A percentile compares a stretch with the other conserved stretches of the same genome.
Evolutionary conservation across 129 eudicot species (phyloP).

Genomic region (Deinandra increscens): DNA sequence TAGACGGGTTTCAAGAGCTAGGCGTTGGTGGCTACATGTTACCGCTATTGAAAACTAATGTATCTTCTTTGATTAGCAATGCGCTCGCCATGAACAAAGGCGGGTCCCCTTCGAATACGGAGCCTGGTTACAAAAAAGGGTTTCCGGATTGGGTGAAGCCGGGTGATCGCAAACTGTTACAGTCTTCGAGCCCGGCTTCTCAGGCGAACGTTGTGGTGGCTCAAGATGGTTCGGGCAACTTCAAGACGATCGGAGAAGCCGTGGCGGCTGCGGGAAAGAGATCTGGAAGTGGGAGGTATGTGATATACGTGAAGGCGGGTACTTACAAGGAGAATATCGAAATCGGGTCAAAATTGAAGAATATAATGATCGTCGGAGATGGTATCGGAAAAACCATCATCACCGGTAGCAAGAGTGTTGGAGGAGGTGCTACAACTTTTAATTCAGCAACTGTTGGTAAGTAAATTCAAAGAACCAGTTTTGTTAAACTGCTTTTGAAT

Average conservation of each 20-base stretch:
- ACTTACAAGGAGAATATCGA: conserved; percentile 50
- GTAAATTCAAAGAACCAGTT: conserved; percentile 4
- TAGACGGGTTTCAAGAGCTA: conserved; percentile 49
- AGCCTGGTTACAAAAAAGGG: conserved; percentile 30
- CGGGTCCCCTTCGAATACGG: conserved; percentile 5
- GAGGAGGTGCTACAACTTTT: conserved; percentile 57
- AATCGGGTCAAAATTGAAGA: conserved; percentile 38
- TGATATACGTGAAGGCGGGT: conserved; percentile 53
- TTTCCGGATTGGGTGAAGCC: conserved; percentile 58
- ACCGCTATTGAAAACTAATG: conserved; percentile 44
- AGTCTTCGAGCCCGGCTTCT: conserved; percentile 23
- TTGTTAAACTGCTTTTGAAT: too few species aligned
- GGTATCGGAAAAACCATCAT: conserved; percentile 64
- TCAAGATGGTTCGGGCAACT: conserved; percentile 64
- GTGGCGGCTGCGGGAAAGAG: conserved; percentile 43
- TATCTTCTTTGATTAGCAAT: conserved; percentile 47
- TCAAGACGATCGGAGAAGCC: conserved; percentile 48
- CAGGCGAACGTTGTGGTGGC: conserved; percentile 59
- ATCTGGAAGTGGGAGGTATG: conserved; percentile 46
- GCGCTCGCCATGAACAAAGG: conserved; percentile 53
- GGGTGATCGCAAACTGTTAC: conserved; percentile 50
- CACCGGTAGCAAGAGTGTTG: conserved; percentile 65
- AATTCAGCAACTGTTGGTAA: conserved; percentile 64
- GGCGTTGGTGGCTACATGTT: conserved; percentile 42
- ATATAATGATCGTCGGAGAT: conserved; percentile 61